These are phyloP conservation scores for Penstemon eatonii DNA, from an alignment of 257 asterid species.

Conservation along the genomic window DNA sequence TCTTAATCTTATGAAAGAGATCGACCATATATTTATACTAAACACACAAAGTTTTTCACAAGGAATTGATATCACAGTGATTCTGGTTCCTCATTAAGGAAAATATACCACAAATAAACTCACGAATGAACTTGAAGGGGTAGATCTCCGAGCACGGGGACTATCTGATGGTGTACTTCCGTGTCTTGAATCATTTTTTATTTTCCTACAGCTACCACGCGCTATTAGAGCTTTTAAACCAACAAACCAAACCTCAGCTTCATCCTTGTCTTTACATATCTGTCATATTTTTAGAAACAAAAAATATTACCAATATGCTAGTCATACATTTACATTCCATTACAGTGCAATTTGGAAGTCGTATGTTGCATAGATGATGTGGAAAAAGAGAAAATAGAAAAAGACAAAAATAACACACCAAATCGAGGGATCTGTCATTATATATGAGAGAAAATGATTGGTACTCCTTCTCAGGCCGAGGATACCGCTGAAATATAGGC, in stretches of 20 bases:
- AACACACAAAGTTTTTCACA: too few relatives aligned
- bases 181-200: slow-evolving; percentile 46
- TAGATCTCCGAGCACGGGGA: slow-evolving; percentile 45
- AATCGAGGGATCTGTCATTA: slow-evolving; percentile 77
- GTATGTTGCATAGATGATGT: slow-evolving; percentile 10
- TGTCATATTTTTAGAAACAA: slow-evolving; percentile 29
- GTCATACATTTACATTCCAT: slow-evolving; percentile 6
- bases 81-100: not conserved
- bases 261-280: slow-evolving; percentile 97
- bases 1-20: too few relatives aligned
- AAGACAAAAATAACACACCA: slow-evolving; percentile 58
- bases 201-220: slow-evolving; percentile 49
- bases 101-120: slow-evolving; percentile 32
- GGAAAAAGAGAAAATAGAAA: slow-evolving; percentile 13
- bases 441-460: slow-evolving; percentile 89
- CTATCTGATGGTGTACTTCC: slow-evolving; percentile 49
- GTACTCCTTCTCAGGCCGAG: slow-evolving; percentile 96
- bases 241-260: slow-evolving; percentile 90
- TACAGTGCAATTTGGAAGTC: slow-evolving; percentile 6
- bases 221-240: slow-evolving; percentile 79
- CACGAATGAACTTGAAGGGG: slow-evolving; percentile 50
- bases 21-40: too few relatives aligned
- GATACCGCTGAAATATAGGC: slow-evolving; percentile 86
- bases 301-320: not conserved
- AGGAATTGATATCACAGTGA: too few relatives aligned